phyloP scores from a whole-genome alignment of 2,329 filamentous ascomycete genomes.

The Apiospora aurea region DNA sequence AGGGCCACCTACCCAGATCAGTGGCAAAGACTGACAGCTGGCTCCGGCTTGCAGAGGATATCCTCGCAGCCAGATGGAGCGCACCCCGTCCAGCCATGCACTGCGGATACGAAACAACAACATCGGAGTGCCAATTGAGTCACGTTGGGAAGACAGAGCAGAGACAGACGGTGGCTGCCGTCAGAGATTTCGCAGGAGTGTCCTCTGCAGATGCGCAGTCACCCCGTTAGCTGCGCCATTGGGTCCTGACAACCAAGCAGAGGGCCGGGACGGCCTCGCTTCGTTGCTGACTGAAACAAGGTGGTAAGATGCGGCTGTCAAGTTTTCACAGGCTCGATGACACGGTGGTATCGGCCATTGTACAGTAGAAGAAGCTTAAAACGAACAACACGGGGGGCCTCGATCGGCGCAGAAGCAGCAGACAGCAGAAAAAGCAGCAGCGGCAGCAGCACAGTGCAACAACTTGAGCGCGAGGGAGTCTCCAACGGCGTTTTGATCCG shows the following conservation, averaged over 20 bases:
- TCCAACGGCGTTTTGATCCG: background rate
- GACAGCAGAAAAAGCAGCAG: background rate
- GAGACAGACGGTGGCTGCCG: background rate
- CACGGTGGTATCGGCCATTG: constrained; percentile 1
- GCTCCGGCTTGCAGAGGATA: constrained; percentile 11
- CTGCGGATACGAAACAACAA: background rate
- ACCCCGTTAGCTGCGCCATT: background rate
- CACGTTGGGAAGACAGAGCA: background rate
- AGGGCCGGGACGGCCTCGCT: background rate
- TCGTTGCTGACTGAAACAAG: constrained; percentile 16
- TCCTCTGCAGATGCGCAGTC: constrained; percentile 5
- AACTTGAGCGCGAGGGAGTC: background rate
- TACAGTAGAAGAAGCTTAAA: constrained; percentile 18
- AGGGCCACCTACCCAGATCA: constrained; percentile 1
- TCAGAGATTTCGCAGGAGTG: constrained; percentile 6
- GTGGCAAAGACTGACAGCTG: constrained; percentile 19
- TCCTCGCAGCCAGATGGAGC: background rate
- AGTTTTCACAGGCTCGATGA: constrained; percentile 6
- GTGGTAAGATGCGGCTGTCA: constrained; percentile 22
- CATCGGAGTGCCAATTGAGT: background rate
- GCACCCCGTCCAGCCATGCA: background rate
- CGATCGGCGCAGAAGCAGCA: background rate
- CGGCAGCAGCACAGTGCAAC: background rate
- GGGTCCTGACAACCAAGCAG: background rate
- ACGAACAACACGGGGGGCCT: background rate